phyloP scores from a whole-genome alignment of 2,329 filamentous ascomycete genomes.

The Trichoderma hamatum region DNA sequence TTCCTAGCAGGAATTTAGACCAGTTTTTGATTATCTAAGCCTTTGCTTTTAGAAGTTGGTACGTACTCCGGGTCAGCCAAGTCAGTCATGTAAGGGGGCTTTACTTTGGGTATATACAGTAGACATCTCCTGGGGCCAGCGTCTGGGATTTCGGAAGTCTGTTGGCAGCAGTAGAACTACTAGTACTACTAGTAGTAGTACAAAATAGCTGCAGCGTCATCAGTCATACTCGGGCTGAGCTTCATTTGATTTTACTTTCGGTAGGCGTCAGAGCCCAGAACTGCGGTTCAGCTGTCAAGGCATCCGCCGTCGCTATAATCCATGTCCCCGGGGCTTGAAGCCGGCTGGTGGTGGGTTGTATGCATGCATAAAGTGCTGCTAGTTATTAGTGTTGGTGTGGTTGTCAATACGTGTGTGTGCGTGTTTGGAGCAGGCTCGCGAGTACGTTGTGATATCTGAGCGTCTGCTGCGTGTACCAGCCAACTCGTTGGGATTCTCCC shows the following conservation, averaged over 20 bases:
- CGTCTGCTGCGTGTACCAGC: neutral
- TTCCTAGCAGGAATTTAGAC: neutral
- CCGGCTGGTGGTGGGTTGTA: neutral
- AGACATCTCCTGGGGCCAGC: neutral
- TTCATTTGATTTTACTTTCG: neutral
- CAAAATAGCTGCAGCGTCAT: neutral
- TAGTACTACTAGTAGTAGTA: neutral
- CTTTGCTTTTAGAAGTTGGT: neutral
- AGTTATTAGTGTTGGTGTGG: neutral
- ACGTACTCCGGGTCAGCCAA: neutral
- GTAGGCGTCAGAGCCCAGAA: neutral
- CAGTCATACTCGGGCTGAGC: too few species aligned
- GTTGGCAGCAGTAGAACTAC: neutral
- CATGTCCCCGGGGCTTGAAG: neutral
- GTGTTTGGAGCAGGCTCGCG: neutral
- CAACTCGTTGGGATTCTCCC: neutral
- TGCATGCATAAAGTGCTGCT: neutral
- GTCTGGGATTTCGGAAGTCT: neutral
- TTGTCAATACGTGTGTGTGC: neutral
- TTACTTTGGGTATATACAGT: neutral
- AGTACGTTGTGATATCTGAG: neutral
- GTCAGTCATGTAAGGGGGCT: constrained; percentile 12
- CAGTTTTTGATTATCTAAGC: constrained; percentile 5
- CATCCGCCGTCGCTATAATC: neutral
- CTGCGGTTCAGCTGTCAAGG: neutral